Evolutionary conservation across 805 yeast genomes (phyloP).

Genomic region (Candida khao-thaluensis): DNA sequence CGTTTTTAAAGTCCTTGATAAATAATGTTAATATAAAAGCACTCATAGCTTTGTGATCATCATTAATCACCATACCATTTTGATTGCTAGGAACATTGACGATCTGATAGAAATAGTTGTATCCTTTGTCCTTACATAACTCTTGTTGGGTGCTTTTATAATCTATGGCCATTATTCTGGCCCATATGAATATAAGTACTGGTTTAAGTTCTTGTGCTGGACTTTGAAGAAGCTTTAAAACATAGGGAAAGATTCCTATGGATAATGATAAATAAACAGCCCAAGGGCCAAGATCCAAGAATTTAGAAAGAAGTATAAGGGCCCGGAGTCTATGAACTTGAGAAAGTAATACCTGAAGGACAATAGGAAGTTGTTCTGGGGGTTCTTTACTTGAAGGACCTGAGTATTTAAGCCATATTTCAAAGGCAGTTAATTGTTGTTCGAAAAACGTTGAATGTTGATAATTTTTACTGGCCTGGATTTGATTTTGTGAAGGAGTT

Average conservation of each 20-base stretch:
- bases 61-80: slow-evolving; percentile 47
- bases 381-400: slow-evolving; percentile 82
- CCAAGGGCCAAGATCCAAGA: slow-evolving; percentile 95
- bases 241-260: slow-evolving; percentile 95
- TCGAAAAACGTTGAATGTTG: slow-evolving; percentile 94
- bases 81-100: slow-evolving; percentile 26
- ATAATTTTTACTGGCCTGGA: slow-evolving; percentile 42
- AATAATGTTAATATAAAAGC: slow-evolving; percentile 86
- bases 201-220: slow-evolving; percentile 96
- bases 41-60: slow-evolving; percentile 93
- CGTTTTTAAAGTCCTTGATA: slow-evolving; percentile 73
- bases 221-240: slow-evolving; percentile 81
- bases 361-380: slow-evolving; percentile 94
- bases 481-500: not conserved
- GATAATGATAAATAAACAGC: slow-evolving; percentile 91
- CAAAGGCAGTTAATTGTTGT: slow-evolving; percentile 94
- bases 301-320: slow-evolving; percentile 74
- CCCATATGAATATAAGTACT: slow-evolving; percentile 94
- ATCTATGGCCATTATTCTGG: slow-evolving; percentile 95
- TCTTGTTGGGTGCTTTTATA: slow-evolving; percentile 88
- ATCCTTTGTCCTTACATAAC: slow-evolving; percentile 86
- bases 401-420: slow-evolving; percentile 85
- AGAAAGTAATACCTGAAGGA: slow-evolving; percentile 85
- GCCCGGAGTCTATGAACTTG: slow-evolving; percentile 95
- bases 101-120: slow-evolving; percentile 80